phyloP scores from a whole-genome alignment of 805 yeast species.

The Candida mattraensis region DNA sequence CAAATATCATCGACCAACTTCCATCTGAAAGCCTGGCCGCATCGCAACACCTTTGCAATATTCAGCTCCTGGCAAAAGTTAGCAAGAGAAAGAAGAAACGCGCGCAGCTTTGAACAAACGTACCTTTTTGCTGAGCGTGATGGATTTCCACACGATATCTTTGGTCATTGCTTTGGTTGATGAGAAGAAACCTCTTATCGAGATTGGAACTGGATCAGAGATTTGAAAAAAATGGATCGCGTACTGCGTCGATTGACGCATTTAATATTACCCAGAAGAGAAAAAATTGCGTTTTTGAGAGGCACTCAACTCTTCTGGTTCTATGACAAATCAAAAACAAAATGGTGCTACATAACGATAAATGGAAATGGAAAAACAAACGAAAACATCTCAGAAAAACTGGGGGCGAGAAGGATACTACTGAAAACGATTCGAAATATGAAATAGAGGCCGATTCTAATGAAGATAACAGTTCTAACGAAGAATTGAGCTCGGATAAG shows the following conservation, averaged over 20 bases:
- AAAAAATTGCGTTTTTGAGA: not conserved
- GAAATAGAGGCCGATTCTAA: not conserved
- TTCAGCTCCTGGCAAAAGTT: constrained; percentile 45
- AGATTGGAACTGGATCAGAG: constrained; percentile 7
- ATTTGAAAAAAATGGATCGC: no score
- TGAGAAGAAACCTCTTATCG: constrained; percentile 7
- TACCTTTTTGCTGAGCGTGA: constrained; percentile 26
- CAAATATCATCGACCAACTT: constrained; percentile 59
- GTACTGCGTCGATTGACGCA: no score
- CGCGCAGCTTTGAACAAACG: constrained; percentile 3
- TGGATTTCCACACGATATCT: constrained; percentile 29
- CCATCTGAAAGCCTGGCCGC: constrained; percentile 89
- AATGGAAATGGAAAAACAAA: constrained; percentile 52
- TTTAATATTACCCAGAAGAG: not conserved
- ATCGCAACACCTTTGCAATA: constrained; percentile 65
- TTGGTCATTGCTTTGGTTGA: constrained; percentile 29
- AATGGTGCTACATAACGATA: constrained; percentile 54
- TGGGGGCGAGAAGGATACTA: constrained; percentile 25
- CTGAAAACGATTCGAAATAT: constrained; percentile 7
- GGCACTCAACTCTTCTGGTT: not conserved
- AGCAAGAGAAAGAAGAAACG: constrained; percentile 1
- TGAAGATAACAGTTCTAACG: constrained; percentile 7
- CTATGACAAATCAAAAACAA: not conserved
- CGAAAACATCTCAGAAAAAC: constrained; percentile 43
- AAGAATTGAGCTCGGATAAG: constrained; percentile 10